Percentiles rank a stretch among this genome's conserved stretches.
These are phyloP conservation scores for Flagelloscypha sp. DNA, from an alignment of 768 basidiomycete species.

Conservation along the genomic window DNA sequence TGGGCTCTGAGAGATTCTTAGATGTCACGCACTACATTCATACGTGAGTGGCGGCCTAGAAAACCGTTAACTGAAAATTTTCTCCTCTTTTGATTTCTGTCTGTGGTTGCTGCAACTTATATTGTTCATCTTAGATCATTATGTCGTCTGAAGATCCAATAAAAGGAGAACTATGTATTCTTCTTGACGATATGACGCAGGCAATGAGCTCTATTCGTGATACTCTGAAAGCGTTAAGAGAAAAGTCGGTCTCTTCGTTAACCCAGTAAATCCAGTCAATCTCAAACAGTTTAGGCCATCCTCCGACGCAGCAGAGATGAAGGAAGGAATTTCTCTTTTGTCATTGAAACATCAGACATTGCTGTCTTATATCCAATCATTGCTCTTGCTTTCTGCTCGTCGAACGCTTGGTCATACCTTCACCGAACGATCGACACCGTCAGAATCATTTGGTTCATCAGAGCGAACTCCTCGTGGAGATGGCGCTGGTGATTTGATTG, in stretches of 20 bases:
- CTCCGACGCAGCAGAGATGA: too few species aligned
- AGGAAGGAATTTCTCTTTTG: conserved; percentile 84
- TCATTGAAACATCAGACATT: conserved; percentile 81
- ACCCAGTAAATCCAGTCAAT: background rate
- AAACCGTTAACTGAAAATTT: conserved; percentile 40
- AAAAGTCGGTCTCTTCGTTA: conserved; percentile 36
- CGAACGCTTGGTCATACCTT: conserved; percentile 63
- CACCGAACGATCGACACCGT: conserved; percentile 37
- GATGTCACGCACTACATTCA: conserved; percentile 41
- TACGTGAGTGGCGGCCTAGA: conserved; percentile 41
- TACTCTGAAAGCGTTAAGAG: conserved; percentile 42
- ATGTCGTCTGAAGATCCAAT: conserved; percentile 7
- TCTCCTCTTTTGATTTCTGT: conserved; percentile 10
- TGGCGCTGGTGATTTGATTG: conserved; percentile 67
- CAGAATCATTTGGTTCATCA: conserved; percentile 41
- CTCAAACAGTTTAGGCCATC: too few species aligned
- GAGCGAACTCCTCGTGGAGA: conserved; percentile 49
- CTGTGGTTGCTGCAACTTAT: too few species aligned
- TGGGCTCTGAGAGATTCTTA: conserved; percentile 44
- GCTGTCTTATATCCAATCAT: conserved; percentile 77
- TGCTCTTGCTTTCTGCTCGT: conserved; percentile 66
- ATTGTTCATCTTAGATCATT: conserved; percentile 1
- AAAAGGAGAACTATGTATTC: conserved; percentile 12
- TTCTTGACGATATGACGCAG: conserved; percentile 46
- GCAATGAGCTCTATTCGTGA: conserved; percentile 57